Base-by-base conservation (phyloP, 139 green algal species). In the Yamagishiella unicocca region DNA sequence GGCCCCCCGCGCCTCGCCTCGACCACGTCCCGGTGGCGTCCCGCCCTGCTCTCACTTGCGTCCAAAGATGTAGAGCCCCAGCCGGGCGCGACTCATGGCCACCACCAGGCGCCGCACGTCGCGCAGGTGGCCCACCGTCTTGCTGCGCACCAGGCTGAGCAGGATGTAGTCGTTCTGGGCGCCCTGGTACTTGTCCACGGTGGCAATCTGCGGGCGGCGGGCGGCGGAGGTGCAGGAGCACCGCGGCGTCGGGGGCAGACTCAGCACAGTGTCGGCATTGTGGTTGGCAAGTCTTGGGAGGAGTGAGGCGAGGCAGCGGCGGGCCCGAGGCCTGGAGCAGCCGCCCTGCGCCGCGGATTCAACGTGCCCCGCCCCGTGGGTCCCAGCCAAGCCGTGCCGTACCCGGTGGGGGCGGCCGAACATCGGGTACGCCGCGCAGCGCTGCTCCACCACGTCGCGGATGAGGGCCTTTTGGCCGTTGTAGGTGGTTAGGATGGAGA, bases 101-200 rank as follows among this genome's bases (percentile, higher is more conserved):
- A 99, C 98, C 50, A 99, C 96, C 74, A 99, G 91, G 25, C 98
- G 94, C 17, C 98, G 92, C 81, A 99, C 97, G 82, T 99, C 97
- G 0, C 98, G 90, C 43, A 99, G 87, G 94, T 99, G 98, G 6
- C 98, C 98, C 72, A 99, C 96, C 0, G 92, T 78, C 14, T 93
- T 92, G 0, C 92, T 98, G 66, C 98, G 96, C 84, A 99, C 98
- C 24, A 99, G 94, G 1, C 92, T 97, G 54, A 99, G 94, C 73
- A 99, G 93, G 45, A 99, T 94, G 88, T 97, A 98, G 90, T 99
- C 95, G 88, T 98, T 99, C 95, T 99, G 98, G 93, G 99, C 97
- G 2, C 98, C 98, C 91, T 99, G 98, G 93, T 97, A 99, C 93
- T 98, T 98, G 93, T 99, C 98, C 77, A 99, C 98, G 0, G 98